Evolutionary conservation across 2,329 filamentous ascomycete genomes (phyloP), one percentile per base, ranked within the genome.

Genomic region (Monilinia vaccinii-corymbosi): DNA sequence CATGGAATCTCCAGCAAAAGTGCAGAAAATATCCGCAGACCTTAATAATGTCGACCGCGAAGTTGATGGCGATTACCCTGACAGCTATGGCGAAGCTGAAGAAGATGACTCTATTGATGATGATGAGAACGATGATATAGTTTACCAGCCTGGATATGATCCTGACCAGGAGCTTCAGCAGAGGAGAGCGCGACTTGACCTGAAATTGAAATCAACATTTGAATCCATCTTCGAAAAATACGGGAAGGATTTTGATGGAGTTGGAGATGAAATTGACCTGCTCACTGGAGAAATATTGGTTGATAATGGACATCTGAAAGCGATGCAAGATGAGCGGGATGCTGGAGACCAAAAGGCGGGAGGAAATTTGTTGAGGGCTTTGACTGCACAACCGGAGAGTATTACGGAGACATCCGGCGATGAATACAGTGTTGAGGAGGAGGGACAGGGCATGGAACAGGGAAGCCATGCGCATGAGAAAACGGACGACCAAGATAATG

Each of bases 171-270:
- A 84, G 59, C 75, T 91, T 18, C 78, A 84, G 49, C 76, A 81
- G 62, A 84, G 81, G 51, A 81, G 88, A 64, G 80, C 82, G 53
- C 79, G 80, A 58, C 88, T 91, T 60, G 85, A 89, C 63, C 76
- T 79, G 64, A 85, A 84, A 61, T 81, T 96, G 45, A 93, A 94
- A 72, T 86, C 84, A n/a, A 85, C 85, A 6, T 94, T 96, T 71
- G 91, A 96, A 70, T 78, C 83, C 60, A 96, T 97, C 59, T 96
- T 96, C 71, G 83, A 87, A 62, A 97, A 96, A 73, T 97, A 96
- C 72, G 85, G 81, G 57, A 85, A 80, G 64, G 88, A 97, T 71
- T 96, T 96, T 69, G 84, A 85, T 2, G 88, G 86, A 5, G 80
- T 93, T 55, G 91, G 87, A 58, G 93, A 97, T 73, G 91, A 96